Conservation (phyloP, 306 rosid genomes). For the Vigna radiata region DNA sequence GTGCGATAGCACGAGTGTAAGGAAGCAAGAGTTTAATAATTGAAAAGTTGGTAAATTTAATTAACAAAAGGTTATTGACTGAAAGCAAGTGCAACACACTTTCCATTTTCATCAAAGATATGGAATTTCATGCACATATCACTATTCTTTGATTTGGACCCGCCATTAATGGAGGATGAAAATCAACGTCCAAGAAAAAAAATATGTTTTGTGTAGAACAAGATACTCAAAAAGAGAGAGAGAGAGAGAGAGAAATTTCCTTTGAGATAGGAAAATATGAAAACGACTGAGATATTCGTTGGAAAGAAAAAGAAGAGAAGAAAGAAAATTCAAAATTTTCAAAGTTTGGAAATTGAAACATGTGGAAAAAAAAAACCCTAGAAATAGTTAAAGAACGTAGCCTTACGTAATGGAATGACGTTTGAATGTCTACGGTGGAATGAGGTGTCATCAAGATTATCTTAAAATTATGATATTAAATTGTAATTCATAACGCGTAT, state of each 20-base stretch:
- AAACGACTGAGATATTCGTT: neutral
- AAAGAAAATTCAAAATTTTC: neutral
- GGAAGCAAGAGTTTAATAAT: neutral
- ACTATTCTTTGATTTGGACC: neutral
- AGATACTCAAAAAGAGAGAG: neutral
- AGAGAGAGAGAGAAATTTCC: neutral
- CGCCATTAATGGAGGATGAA: neutral
- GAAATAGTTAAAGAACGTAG: neutral
- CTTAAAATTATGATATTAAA: neutral
- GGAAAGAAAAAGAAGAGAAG: neutral
- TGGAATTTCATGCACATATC: neutral
- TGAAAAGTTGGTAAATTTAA: neutral
- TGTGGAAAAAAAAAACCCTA: slow-evolving; percentile 12
- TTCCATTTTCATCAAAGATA: neutral
- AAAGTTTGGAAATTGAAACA: slow-evolving; percentile 9
- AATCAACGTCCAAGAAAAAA: neutral
- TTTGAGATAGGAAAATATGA: neutral
- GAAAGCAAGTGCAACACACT: neutral
- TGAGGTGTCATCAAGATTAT: neutral
- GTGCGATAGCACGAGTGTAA: neutral
- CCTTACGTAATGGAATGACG: neutral
- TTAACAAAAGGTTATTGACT: neutral
- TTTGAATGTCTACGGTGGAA: neutral
- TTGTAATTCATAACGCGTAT: too few relatives aligned
- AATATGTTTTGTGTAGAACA: neutral